These are phyloP conservation scores for Cladorrhinum sp. DNA, from an alignment of 2,329 filamentous ascomycete species.

Conservation along the genomic window DNA sequence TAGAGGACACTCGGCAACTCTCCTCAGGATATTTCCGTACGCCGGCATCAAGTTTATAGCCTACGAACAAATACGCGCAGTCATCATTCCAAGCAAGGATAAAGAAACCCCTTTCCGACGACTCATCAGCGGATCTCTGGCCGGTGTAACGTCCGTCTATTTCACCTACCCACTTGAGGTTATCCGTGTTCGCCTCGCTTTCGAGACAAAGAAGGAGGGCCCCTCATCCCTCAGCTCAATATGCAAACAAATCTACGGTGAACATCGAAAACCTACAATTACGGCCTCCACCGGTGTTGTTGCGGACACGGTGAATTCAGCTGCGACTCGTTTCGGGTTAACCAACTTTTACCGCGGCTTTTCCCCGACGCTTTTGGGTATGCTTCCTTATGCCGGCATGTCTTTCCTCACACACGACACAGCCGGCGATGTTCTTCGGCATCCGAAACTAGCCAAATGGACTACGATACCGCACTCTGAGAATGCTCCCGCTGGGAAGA, in stretches of 20 bases:
- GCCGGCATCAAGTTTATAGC: slow-evolving; percentile 97
- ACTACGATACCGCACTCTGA: slow-evolving; percentile 68
- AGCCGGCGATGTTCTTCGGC: slow-evolving; percentile 77
- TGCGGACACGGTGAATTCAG: slow-evolving; percentile 50
- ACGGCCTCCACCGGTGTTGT: slow-evolving; percentile 41
- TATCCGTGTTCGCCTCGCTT: slow-evolving; percentile 86
- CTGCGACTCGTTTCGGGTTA: slow-evolving; percentile 65
- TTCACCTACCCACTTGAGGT: slow-evolving; percentile 95
- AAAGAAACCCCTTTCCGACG: slow-evolving; percentile 80
- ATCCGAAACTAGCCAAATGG: slow-evolving; percentile 62
- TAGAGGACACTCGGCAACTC: slow-evolving; percentile 89
- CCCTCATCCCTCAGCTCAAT: slow-evolving; percentile 72
- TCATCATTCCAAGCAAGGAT: slow-evolving; percentile 66
- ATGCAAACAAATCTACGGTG: slow-evolving; percentile 81
- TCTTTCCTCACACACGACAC: slow-evolving; percentile 96
- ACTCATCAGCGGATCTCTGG: slow-evolving; percentile 68
- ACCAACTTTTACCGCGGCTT: slow-evolving; percentile 96
- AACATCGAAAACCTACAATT: slow-evolving; percentile 50
- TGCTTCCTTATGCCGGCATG: slow-evolving; percentile 94
- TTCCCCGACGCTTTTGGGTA: slow-evolving; percentile 82
- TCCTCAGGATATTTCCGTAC: slow-evolving; percentile 94
- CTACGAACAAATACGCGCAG: slow-evolving; percentile 88
- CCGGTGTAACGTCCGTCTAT: slow-evolving; percentile 88
- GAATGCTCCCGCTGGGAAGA: slow-evolving; percentile 56
- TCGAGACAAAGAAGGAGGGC: slow-evolving; percentile 78